Evolutionary conservation across 345 rosid genomes (phyloP).

Genomic region (Eucalyptus curtisii): DNA sequence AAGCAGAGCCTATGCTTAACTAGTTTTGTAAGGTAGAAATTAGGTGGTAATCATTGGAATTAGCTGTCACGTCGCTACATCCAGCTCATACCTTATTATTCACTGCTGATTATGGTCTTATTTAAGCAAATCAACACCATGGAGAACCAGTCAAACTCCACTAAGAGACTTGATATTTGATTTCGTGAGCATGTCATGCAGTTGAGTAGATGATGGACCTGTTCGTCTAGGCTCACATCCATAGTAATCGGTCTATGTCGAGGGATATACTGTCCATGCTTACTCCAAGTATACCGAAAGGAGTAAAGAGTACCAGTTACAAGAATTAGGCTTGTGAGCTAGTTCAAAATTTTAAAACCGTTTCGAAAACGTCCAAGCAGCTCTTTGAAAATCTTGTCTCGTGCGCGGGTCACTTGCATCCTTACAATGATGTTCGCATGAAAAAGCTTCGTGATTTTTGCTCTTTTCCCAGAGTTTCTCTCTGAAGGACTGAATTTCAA

Average conservation of each 20-base stretch:
- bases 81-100: not conserved
- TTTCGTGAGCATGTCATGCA: not conserved
- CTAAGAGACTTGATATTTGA: not conserved
- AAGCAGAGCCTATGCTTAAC: not conserved
- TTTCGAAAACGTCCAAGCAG: not conserved
- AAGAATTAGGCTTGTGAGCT: not conserved
- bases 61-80: not conserved
- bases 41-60: not conserved
- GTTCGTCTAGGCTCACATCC: not conserved
- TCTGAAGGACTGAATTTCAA: not conserved
- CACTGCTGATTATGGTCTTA: not conserved
- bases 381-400: not conserved
- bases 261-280: not conserved
- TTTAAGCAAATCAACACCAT: not conserved
- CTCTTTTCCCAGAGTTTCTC: not conserved
- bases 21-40: not conserved
- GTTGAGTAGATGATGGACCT: not conserved
- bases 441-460: not conserved
- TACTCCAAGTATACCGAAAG: not conserved
- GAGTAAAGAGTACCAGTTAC: not conserved
- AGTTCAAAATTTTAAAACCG: not conserved
- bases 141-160: not conserved
- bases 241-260: not conserved
- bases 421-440: not conserved
- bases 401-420: not conserved